Conservation (phyloP, 2,329 filamentous ascomycete genomes). For the Monosporascus sp. region DNA sequence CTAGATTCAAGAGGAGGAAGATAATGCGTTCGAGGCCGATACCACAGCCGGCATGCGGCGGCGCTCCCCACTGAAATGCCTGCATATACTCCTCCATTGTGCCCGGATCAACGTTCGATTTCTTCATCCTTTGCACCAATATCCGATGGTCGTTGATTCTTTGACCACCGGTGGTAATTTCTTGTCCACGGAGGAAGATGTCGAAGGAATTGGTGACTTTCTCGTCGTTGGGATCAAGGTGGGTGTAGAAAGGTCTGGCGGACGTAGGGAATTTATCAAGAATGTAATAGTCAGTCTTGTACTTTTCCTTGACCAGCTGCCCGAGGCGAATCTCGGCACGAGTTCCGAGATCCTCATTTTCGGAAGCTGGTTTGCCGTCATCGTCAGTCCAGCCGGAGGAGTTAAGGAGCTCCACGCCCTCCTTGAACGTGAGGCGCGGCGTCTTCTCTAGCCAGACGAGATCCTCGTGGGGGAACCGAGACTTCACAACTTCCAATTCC, state of each 20-base stretch:
- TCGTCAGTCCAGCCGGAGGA: slow-evolving; percentile 73
- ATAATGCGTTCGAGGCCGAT: slow-evolving; percentile 86
- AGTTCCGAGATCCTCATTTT: slow-evolving; percentile 77
- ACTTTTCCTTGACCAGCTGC: slow-evolving; percentile 79
- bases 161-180: slow-evolving; percentile 88
- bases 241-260: slow-evolving; percentile 86
- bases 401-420: slow-evolving; percentile 77
- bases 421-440: slow-evolving; percentile 71
- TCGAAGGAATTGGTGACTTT: slow-evolving; percentile 82
- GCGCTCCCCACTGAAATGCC: slow-evolving; percentile 82
- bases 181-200: slow-evolving; percentile 89
- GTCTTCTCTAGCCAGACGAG: slow-evolving; percentile 85
- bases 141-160: slow-evolving; percentile 79
- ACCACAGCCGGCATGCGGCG: slow-evolving; percentile 85
- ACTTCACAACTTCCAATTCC: slow-evolving; percentile 75
- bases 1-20: slow-evolving; percentile 79
- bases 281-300: slow-evolving; percentile 86
- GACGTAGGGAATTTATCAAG: slow-evolving; percentile 86
- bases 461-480: slow-evolving; percentile 81
- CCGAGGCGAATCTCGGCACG: slow-evolving; percentile 84
- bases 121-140: slow-evolving; percentile 72
- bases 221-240: slow-evolving; percentile 60
- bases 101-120: slow-evolving; percentile 69
- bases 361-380: slow-evolving; percentile 64
- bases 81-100: slow-evolving; percentile 87